Percentiles rank a stretch among this genome's conserved stretches.
These are phyloP conservation scores for Hippophae rhamnoides DNA, from an alignment of 306 rosid species.

Conservation along the genomic window DNA sequence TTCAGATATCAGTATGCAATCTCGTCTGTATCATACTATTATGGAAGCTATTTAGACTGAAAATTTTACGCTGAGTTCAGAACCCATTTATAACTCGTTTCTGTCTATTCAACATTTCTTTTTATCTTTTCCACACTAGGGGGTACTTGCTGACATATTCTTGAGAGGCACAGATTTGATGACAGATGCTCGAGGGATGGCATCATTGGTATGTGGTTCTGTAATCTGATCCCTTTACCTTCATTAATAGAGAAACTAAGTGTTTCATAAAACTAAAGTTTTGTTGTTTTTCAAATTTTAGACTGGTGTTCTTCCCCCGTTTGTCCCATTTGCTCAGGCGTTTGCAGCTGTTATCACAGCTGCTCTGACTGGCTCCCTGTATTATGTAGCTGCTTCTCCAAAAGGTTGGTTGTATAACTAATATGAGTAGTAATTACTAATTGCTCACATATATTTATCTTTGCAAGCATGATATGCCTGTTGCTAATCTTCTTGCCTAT, in stretches of 20 bases:
- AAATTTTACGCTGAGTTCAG: conserved; percentile 1
- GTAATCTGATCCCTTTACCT: neutral
- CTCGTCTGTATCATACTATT: neutral
- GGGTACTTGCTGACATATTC: conserved; percentile 84
- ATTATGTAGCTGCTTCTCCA: conserved; percentile 88
- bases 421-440: no score
- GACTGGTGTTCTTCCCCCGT: conserved; percentile 87
- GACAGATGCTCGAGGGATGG: conserved; percentile 81
- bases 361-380: conserved; percentile 77
- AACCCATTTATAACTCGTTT: conserved; percentile 2
- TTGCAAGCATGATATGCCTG: conserved; percentile 9
- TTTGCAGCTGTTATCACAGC: conserved; percentile 94
- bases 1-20: no score
- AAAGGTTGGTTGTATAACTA: conserved; percentile 41
- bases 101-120: neutral
- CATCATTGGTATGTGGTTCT: conserved; percentile 55
- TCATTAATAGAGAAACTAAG: neutral
- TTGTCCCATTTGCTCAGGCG: conserved; percentile 97
- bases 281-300: conserved; percentile 19
- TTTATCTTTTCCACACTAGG: conserved; percentile 31
- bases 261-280: conserved; percentile 15
- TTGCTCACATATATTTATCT: neutral
- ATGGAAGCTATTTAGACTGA: neutral
- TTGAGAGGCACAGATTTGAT: conserved; percentile 67
- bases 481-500: neutral